phyloP scores from a whole-genome alignment of 208 protist species.

The Lotmaria passim region DNA sequence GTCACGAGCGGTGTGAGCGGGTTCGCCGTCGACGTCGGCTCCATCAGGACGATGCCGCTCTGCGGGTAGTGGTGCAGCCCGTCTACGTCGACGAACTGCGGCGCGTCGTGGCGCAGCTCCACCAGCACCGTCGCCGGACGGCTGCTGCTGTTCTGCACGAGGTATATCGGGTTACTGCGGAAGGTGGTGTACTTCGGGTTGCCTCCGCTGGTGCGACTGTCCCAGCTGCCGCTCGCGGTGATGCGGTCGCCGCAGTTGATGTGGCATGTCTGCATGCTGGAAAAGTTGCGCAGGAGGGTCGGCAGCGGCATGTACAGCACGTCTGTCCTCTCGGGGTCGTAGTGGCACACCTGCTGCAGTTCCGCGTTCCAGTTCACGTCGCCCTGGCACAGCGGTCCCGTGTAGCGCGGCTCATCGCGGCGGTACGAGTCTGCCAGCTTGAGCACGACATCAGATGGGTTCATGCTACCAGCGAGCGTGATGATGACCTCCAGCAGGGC shows the following conservation, averaged over 20 bases:
- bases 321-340: conserved; percentile 50
- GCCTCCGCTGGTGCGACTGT: conserved; percentile 62
- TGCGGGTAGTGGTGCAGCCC: conserved; percentile 85
- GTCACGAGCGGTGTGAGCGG: conserved; percentile 80
- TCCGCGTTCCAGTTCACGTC: conserved; percentile 71
- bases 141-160: conserved; percentile 84
- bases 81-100: conserved; percentile 69
- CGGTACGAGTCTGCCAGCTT: conserved; percentile 80
- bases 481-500: conserved; percentile 72
- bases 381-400: conserved; percentile 52
- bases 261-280: conserved; percentile 79
- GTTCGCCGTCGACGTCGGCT: conserved; percentile 48
- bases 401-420: conserved; percentile 53
- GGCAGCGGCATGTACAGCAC: conserved; percentile 75
- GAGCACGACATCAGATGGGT: conserved; percentile 64
- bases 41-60: conserved; percentile 75
- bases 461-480: conserved; percentile 51
- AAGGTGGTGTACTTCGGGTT: conserved; percentile 85
- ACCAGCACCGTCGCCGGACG: conserved; percentile 68
- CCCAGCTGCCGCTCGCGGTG: conserved; percentile 66
- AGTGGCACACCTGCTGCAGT: conserved; percentile 67
- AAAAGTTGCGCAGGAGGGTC: conserved; percentile 82
- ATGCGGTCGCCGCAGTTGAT: conserved; percentile 89
- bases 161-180: conserved; percentile 88
- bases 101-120: conserved; percentile 76